Conservation (phyloP, 257 asterid genomes). For the Nicotiana sylvestris region DNA sequence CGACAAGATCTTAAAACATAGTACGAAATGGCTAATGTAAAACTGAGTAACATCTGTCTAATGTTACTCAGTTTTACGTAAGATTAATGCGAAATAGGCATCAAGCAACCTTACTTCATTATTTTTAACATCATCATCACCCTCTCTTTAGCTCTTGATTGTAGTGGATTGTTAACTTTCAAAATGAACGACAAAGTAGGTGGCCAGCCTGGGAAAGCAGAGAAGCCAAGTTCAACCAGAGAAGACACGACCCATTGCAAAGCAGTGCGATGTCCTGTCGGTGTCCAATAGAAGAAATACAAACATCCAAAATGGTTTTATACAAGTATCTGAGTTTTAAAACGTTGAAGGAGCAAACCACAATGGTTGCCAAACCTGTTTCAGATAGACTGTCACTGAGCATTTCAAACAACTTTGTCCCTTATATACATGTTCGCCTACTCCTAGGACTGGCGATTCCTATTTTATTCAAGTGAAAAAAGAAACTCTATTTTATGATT, state of each 20-base stretch:
- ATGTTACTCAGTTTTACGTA: neutral
- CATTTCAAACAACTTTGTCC: neutral
- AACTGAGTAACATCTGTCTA: neutral
- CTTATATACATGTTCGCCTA: neutral
- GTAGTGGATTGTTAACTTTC: neutral
- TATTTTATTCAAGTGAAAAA: neutral
- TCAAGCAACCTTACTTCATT: neutral
- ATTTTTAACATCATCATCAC: neutral
- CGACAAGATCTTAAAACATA: neutral
- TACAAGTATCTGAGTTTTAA: neutral
- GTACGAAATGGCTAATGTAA: neutral
- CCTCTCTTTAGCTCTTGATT: neutral
- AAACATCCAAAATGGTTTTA: neutral
- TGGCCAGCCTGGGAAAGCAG: neutral
- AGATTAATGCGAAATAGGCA: neutral
- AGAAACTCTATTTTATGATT: neutral
- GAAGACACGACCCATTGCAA: neutral
- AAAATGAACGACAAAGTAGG: neutral
- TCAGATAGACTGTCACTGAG: neutral
- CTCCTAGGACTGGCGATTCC: neutral
- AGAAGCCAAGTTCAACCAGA: neutral
- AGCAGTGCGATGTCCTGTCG: neutral
- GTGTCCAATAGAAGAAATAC: neutral
- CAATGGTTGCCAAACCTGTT: neutral
- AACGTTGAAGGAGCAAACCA: neutral